Conservation (phyloP, 768 basidiomycete genomes). For the Phlebiopsis flavidoalba region DNA sequence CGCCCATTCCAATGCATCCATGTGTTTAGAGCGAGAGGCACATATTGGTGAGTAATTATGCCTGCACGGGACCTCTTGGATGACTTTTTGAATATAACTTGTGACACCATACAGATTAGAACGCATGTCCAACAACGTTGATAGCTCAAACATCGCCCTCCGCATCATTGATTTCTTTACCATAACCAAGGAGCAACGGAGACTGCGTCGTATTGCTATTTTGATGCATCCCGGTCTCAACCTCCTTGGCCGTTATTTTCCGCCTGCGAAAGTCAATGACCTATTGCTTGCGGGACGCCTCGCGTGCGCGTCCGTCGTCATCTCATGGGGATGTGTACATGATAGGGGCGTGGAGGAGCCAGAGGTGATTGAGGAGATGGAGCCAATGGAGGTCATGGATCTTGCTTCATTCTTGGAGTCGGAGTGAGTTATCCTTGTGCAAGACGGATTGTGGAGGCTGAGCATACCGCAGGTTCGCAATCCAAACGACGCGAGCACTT, state of each 20-base stretch:
- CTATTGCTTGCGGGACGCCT: constrained; percentile 55
- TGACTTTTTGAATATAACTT: not conserved
- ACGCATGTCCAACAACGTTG: constrained; percentile 42
- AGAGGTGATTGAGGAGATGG: constrained; percentile 46
- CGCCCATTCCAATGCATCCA: constrained; percentile 66
- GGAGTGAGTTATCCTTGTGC: constrained; percentile 39
- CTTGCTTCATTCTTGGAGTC: constrained; percentile 74
- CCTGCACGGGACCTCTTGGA: not conserved
- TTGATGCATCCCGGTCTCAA: constrained; percentile 68
- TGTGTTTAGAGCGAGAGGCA: constrained; percentile 68
- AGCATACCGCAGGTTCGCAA: constrained; percentile 49
- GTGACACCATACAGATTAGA: constrained; percentile 35
- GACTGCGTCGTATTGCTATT: constrained; percentile 63
- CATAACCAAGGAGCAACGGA: constrained; percentile 56
- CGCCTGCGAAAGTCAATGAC: constrained; percentile 59
- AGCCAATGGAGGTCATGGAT: constrained; percentile 68
- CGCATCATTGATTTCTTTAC: constrained; percentile 62
- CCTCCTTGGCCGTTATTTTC: constrained; percentile 65
- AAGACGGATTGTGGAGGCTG: not conserved
- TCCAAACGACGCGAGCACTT: constrained; percentile 68
- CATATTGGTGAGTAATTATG: constrained; percentile 52
- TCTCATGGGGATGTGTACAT: constrained; percentile 48
- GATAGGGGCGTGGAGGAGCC: constrained; percentile 42
- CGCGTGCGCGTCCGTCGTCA: constrained; percentile 35
- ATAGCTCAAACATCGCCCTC: constrained; percentile 47